Evolutionary conservation across 345 rosid genomes (phyloP), one percentile per base, ranked within the genome.

Genomic region (Camelina neglecta): DNA sequence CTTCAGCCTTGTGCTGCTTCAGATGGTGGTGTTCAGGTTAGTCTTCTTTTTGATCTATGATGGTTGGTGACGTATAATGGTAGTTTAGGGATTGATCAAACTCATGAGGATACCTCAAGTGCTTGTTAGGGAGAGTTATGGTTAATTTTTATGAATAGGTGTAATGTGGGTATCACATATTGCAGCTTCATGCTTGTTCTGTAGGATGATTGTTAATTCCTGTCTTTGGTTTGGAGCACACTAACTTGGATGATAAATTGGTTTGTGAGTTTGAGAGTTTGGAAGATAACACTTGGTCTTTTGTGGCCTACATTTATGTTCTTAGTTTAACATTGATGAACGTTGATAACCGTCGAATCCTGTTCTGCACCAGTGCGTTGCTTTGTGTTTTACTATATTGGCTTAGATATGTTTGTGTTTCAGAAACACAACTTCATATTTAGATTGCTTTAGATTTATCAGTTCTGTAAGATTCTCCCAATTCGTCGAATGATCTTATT

Each of bases 11-110:
- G 87, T 69, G 67, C 67, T 18, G 79, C 97, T 67, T 85, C 86
- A 49, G 93, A 90, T 16, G 99, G 99, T 74, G 99, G 97, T 79
- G 85, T 95, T 47, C 99, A 95, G 97, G 99, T 95, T 48, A 6
- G 33, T 41, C 13, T 41, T 2, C 1, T 41, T 29, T 29, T 29
- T 29, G 15, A 67, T 20, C 1, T 6, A 58, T 70, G 16, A 20
- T 64, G 48, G 2, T 56, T 56, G 20, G 4, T 55, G 23, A 21
- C 23, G 20, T 31, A 4, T 55, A 18, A 2, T 63, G 15, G 5
- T 8, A 53, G 39, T 72, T 16, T 41, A 26, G 36, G 11, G 62
- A 9, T 23, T 53, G 48, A 5, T 50, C 15, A 20, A 38, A 18
- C 31, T 26, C 5, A 10, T 68, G 47, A 75, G 36, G 21, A 15